Evolutionary conservation across 2,329 filamentous ascomycete genomes (phyloP), one percentile per base, ranked within the genome.

Genomic region (Aspergillus hiratsukae): DNA sequence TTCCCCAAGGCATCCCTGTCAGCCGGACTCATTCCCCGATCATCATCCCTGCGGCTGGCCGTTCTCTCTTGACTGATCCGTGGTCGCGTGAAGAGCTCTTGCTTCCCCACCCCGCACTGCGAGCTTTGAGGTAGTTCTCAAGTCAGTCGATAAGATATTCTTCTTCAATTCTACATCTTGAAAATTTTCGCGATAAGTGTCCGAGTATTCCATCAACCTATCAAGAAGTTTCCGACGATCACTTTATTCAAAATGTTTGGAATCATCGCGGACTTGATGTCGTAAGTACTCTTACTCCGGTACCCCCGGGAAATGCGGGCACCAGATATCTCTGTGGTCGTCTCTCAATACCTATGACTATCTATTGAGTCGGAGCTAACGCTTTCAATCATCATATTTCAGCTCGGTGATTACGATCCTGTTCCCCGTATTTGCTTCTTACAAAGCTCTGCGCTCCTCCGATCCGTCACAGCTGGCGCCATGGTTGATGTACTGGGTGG

Each of bases 401-500:
- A 96, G 91, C 71, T 93, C 90, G 61, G 76, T 93, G 72, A 87
- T 89, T 57, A 95, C 92, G 55, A 91, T 96, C 71, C 86, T 97
- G 71, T 95, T 97, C 72, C 94, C 94, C 52, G 86, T 97, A 61
- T 97, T 96, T 78, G 92, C 93, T 64, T 96, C 93, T 62, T 97
- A 97, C 83, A 97, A 97, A 81, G 93, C 94, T 50, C 88, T 99
- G 70, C 93, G 94, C 77, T 92, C 91, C 17, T 88, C 89, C 52
- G 90, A 97, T 74, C 91, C 92, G 2, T 87, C 90, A 40, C 87
- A 95, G 71, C 83, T 97, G 58, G 90, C 90, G 61, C 93, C 93
- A 87, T 99, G 94, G 94, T 84, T 97, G 64, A 97, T 97, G 89
- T 99, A 97, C 83, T 99, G 93, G 89, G 91, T 96, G 58, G 91